phyloP scores from a whole-genome alignment of 2,329 filamentous ascomycete genomes.

The Chalaropsis ovoidea region DNA sequence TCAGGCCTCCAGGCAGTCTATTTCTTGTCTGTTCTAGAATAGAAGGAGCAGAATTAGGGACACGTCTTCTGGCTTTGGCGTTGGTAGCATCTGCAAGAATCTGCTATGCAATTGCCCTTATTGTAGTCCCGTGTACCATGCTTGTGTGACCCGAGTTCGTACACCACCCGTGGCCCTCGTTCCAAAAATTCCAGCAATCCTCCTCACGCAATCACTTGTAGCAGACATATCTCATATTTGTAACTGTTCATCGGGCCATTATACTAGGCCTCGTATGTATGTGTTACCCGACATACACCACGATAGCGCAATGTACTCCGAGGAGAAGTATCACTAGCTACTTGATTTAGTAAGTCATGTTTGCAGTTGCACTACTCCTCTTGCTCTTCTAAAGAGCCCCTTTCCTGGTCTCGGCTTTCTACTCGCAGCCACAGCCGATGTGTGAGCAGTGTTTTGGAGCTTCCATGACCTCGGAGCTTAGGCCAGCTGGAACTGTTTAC shows the following conservation, averaged over 20 bases:
- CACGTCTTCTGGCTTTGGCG: background rate
- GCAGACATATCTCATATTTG: background rate
- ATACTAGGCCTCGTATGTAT: too few relatives aligned
- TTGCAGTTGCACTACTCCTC: too few relatives aligned
- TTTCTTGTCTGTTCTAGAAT: background rate
- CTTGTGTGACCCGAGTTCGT: background rate
- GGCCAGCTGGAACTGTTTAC: background rate
- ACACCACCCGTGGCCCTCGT: background rate
- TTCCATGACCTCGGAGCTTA: background rate
- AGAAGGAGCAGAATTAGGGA: background rate
- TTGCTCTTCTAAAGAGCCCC: too few relatives aligned
- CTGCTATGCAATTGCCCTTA: background rate
- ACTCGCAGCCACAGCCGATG: background rate
- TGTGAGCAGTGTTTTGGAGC: background rate
- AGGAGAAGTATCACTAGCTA: too few relatives aligned
- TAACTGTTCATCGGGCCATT: background rate
- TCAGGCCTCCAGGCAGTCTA: background rate
- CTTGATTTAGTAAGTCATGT: too few relatives aligned
- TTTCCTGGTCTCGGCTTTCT: background rate
- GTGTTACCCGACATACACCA: too few relatives aligned
- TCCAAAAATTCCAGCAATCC: background rate
- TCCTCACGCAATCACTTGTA: too few relatives aligned
- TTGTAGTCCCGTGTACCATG: background rate
- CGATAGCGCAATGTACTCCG: too few relatives aligned
- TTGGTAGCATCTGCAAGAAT: background rate